These are phyloP conservation scores for Aspergillus asperescens DNA, from an alignment of 495 filamentous ascomycete genomes.

Conservation along the genomic window DNA sequence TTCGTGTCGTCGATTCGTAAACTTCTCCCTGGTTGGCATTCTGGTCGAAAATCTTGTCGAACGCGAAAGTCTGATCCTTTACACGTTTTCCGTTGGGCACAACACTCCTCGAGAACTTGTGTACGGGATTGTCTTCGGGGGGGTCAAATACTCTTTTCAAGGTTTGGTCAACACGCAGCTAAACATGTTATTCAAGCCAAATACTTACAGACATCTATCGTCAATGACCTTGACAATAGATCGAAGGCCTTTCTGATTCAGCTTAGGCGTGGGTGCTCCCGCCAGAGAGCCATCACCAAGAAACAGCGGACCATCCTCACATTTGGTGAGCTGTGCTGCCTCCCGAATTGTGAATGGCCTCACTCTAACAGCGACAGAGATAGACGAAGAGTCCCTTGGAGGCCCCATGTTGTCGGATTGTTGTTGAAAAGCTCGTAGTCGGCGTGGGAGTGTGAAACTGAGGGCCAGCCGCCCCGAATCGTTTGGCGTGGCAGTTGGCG, in stretches of 20 bases:
- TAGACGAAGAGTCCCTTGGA: constrained; percentile 60
- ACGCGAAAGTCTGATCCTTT: constrained; percentile 96
- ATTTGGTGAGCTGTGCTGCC: constrained; percentile 63
- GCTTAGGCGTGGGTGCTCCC: constrained; percentile 70
- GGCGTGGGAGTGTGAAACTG: constrained; percentile 13
- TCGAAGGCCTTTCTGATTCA: constrained; percentile 79
- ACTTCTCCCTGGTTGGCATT: constrained; percentile 89
- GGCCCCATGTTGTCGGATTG: constrained; percentile 41
- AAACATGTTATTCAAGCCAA: not conserved
- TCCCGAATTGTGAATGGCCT: constrained; percentile 79
- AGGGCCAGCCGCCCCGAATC: constrained; percentile 18
- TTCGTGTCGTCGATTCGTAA: constrained; percentile 89
- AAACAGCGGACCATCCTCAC: constrained; percentile 84
- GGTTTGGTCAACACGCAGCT: constrained; percentile 13
- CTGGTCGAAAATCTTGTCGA: constrained; percentile 96
- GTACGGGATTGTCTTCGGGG: constrained; percentile 93
- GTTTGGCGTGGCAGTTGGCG: constrained; percentile 13
- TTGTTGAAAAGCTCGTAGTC: constrained; percentile 6
- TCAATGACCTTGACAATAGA: constrained; percentile 95
- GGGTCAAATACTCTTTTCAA: constrained; percentile 86
- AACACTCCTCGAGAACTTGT: constrained; percentile 78
- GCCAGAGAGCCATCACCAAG: constrained; percentile 93
- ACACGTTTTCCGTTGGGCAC: constrained; percentile 84
- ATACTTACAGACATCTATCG: constrained; percentile 84
- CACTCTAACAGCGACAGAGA: constrained; percentile 74